These are phyloP conservation scores for Colletotrichum aenigma DNA, from an alignment of 2,329 filamentous ascomycete genomes.

Conservation along the genomic window DNA sequence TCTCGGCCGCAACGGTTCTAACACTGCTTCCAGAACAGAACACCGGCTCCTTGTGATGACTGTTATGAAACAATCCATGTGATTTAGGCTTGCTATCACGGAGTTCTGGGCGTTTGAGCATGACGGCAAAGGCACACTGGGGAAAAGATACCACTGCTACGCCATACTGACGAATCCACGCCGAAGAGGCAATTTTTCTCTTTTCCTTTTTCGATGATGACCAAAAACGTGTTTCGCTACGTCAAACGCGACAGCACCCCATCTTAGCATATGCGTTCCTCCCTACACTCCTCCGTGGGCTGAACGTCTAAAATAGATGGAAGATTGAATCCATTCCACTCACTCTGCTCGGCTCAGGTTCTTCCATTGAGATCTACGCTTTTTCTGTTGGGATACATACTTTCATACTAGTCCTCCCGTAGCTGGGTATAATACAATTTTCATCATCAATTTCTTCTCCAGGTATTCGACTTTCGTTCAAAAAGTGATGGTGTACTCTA, in stretches of 20 bases:
- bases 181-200: neutral
- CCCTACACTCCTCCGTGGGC: slow-evolving; percentile 52
- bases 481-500: neutral
- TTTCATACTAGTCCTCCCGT: neutral
- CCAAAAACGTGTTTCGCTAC: neutral
- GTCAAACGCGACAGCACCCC: slow-evolving; percentile 26
- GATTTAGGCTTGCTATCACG: slow-evolving; percentile 29
- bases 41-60: slow-evolving; percentile 11
- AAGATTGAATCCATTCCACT: slow-evolving; percentile 53
- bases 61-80: slow-evolving; percentile 13
- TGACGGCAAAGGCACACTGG: neutral
- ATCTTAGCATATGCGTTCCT: slow-evolving; percentile 62
- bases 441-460: neutral
- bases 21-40: slow-evolving; percentile 18
- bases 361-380: slow-evolving; percentile 47
- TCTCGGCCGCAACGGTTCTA: neutral
- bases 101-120: slow-evolving; percentile 14
- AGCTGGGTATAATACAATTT: neutral
- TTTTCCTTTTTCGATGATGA: neutral
- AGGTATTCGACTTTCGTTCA: neutral
- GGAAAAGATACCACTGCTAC: slow-evolving; percentile 15
- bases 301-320: slow-evolving; percentile 60
- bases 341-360: slow-evolving; percentile 54
- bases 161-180: slow-evolving; percentile 7
- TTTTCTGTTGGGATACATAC: slow-evolving; percentile 52